Base-by-base conservation (phyloP, 2,329 filamentous ascomycete species). In the Ceratocystis colombiana region DNA sequence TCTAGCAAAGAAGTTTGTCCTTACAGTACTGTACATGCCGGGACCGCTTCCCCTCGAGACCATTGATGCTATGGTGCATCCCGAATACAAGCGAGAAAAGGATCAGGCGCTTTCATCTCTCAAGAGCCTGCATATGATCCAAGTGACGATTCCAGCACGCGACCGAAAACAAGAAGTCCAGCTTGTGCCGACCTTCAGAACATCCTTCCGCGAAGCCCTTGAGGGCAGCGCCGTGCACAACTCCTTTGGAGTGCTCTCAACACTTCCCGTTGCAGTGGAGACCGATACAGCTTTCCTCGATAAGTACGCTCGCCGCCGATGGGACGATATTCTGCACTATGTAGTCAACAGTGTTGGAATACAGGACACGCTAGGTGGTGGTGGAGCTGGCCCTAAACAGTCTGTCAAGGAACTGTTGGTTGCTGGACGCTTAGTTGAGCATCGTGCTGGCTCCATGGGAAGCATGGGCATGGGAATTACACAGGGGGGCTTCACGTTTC, bases 291-390 rank as follows among this genome's bases (percentile, higher is more conserved):
- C 82, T 1, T 90, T 88, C 70, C 82, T 99, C 67, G 94, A 99
- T 73, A 82, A 85, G 33, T 95, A 93, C 76, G 91, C 94, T 4
- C 84, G 89, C 65, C 84, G 83, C 71, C 92, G 96, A 73, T 99
- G 94, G 92, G 95, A 99, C 75, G 88, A 90, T 30, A 96, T 99
- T 33, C 76, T 99, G 61, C 94, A 96, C 75, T 99, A 91, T 73
- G 92, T 99, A 74, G 94, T 99, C 22, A 89, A 88, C 67, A 88
- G 84, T 68, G 87, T 88, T 7, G 85, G 83, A 1, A 83, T 69
- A 74, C 79, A 72, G 72, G 77, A 68, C 10, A 61, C 30, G 22
- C 69, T 72, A 76, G 78, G 17, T 76, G 79, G 53, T 80, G 79
- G 41, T 50, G 77, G 78, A 10, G 74, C 77, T 66, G 81, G 81